Conservation (phyloP, 2,329 filamentous ascomycete species). For the Botrytis fragariae region DNA sequence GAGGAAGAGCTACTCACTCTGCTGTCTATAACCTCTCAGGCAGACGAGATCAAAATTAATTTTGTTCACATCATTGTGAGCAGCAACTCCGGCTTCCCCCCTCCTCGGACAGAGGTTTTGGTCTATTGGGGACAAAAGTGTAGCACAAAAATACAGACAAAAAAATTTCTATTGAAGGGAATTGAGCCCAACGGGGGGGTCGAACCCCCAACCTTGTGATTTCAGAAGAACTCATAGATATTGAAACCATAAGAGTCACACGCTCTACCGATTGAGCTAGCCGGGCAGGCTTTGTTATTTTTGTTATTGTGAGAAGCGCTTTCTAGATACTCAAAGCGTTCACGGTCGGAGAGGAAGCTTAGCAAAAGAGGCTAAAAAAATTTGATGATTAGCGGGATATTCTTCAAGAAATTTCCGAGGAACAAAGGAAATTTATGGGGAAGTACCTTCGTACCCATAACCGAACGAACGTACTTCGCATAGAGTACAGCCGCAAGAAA, state of each 20-base stretch:
- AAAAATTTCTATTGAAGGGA: not conserved
- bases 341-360: too few relatives aligned
- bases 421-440: too few relatives aligned
- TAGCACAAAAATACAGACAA: not conserved
- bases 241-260: slow-evolving; percentile 33
- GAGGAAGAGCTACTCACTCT: not conserved
- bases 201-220: slow-evolving; percentile 16
- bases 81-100: not conserved
- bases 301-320: rapidly evolving
- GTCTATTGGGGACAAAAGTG: not conserved
- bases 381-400: not conserved
- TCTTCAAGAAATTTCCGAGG: too few relatives aligned
- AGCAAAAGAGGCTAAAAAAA: not conserved
- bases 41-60: not conserved
- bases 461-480: too few relatives aligned
- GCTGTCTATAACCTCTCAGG: not conserved
- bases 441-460: not conserved
- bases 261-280: slow-evolving; percentile 39
- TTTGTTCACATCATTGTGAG: not conserved
- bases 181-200: slow-evolving; percentile 14
- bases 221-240: slow-evolving; percentile 6
- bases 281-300: slow-evolving; percentile 22
- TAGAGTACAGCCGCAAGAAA: too few relatives aligned
- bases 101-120: not conserved
- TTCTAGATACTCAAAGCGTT: not conserved